These are phyloP conservation scores for Fusarium sp. DNA, from an alignment of 2,329 filamentous ascomycete genomes.

Conservation along the genomic window DNA sequence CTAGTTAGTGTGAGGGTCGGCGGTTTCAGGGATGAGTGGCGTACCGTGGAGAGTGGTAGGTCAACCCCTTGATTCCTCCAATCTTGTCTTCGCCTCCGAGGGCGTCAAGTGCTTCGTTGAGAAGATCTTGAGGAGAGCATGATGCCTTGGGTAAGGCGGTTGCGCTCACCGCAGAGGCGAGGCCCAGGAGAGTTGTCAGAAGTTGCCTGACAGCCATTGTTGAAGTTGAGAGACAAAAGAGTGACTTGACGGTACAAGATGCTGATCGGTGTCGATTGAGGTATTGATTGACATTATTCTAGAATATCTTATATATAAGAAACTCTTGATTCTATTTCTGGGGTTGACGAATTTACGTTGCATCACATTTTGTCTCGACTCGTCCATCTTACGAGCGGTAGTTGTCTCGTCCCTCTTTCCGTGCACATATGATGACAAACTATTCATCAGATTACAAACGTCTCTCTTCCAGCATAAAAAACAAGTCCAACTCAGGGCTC, in stretches of 20 bases:
- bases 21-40: background rate
- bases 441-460: background rate
- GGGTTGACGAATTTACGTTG: conserved; percentile 1
- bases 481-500: background rate
- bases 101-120: background rate
- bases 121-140: background rate
- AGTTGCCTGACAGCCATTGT: conserved; percentile 1
- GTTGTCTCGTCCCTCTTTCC: background rate
- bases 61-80: conserved; percentile 1
- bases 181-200: background rate
- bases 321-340: background rate
- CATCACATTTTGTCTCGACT: background rate
- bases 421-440: background rate
- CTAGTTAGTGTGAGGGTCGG: background rate
- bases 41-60: background rate
- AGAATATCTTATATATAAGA: background rate
- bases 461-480: background rate
- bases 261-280: background rate
- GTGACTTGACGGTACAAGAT: background rate
- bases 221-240: background rate
- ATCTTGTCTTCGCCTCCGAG: background rate
- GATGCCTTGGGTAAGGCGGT: background rate
- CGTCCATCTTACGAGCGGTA: background rate
- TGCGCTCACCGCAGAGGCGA: background rate
- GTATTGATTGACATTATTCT: background rate